Base-by-base conservation (phyloP, 805 yeast genomes). In the Cyberlindnera amylophila region DNA sequence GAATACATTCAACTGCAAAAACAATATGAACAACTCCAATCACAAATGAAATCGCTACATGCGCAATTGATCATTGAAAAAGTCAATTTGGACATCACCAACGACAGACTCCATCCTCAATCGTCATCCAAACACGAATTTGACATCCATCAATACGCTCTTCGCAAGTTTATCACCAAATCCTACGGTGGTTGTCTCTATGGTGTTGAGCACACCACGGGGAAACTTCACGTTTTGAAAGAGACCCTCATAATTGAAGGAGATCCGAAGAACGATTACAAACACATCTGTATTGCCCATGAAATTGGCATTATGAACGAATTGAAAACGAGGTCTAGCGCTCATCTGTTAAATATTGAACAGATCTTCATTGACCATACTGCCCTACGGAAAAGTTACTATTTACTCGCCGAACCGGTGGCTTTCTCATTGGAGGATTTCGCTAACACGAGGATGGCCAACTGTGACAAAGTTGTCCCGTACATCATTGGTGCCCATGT, bases 351-450 rank as follows among this genome's bases (percentile, higher is more conserved):
- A n/a, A n/a, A n/a, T n/a, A n/a, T n/a, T n/a, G n/a, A n/a, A n/a
- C n/a, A n/a, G n/a, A n/a, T n/a, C n/a, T n/a, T n/a, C 18, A 15
- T 38, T 7, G 44, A 44, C 2, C 17, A 26, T 4, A 44, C 45
- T 3, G 40, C 44, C 7, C 15, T 42, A 3, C 40, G 47, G 31
- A 39, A 17, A 23, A 19, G 37, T 12, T 29, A 31, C 29, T 39
- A 38, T 14, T 34, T 45, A 11, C 19, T 45, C 7, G 32, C 36
- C 19, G 40, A 38, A 18, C 40, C 43, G 7, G 38, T 29, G 3
- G 24, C 23, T 8, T 16, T 32, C 14, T 41, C 46, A 19, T 24
- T 45, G 15, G 41, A 38, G 11, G 45, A 41, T n/a, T 45, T 41
- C n/a, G 21, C 18, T 26, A 30, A 12, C 4, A 13, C 33, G 13